phyloP scores from a whole-genome alignment of 2,329 filamentous ascomycete species.

The Thielaviopsis ethacetica region DNA sequence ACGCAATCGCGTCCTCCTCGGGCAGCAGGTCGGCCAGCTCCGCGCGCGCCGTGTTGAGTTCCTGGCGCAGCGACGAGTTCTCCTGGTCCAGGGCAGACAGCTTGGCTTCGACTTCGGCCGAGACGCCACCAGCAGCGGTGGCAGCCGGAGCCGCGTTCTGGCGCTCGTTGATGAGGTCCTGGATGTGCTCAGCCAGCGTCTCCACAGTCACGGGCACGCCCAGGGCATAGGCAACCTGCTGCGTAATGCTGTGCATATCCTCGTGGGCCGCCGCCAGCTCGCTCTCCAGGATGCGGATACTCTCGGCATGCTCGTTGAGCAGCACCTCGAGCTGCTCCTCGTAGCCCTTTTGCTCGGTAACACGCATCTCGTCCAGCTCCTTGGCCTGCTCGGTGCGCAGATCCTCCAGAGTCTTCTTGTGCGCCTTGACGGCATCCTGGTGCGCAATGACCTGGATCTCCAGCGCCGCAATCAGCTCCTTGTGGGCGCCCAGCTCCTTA shows the following conservation, averaged over 20 bases:
- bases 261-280: constrained; percentile 51
- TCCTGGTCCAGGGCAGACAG: constrained; percentile 38
- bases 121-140: not conserved
- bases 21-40: constrained; percentile 37
- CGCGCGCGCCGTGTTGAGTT: constrained; percentile 44
- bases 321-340: constrained; percentile 42
- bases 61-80: constrained; percentile 41
- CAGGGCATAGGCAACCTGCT: constrained; percentile 43
- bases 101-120: constrained; percentile 36
- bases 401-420: constrained; percentile 34
- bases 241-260: constrained; percentile 46
- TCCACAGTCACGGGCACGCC: constrained; percentile 50
- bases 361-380: constrained; percentile 32
- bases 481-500: constrained; percentile 32
- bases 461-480: constrained; percentile 33
- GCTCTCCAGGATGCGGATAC: constrained; percentile 37
- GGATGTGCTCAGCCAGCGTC: constrained; percentile 46
- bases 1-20: constrained; percentile 27
- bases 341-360: constrained; percentile 35
- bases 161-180: constrained; percentile 35
- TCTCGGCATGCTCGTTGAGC: constrained; percentile 42
- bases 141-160: constrained; percentile 25
- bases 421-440: constrained; percentile 37
- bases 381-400: constrained; percentile 33
- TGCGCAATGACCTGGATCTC: constrained; percentile 44